Evolutionary conservation across 192 early-diverging fungal genomes (phyloP).

Genomic region (Entomortierella lignicola): DNA sequence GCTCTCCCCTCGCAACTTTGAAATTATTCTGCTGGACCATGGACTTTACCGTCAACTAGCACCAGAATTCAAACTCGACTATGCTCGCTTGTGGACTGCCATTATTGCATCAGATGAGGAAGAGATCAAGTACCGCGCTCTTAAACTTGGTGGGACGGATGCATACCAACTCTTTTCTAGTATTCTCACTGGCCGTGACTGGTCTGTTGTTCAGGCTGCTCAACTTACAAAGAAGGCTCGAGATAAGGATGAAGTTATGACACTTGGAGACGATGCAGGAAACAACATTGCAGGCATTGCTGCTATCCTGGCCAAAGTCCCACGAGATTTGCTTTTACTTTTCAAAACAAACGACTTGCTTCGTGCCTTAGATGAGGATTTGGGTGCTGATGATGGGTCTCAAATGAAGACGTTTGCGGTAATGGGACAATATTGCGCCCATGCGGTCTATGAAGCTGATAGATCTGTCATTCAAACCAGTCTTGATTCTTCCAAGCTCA

Average conservation of each 20-base stretch:
- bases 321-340: conserved; percentile 85
- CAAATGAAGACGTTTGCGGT: conserved; percentile 56
- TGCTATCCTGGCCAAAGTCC: conserved; percentile 84
- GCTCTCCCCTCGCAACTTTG: conserved; percentile 79
- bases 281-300: conserved; percentile 70
- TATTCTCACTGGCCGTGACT: conserved; percentile 85
- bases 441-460: conserved; percentile 43
- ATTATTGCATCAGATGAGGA: conserved; percentile 82
- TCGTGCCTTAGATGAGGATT: conserved; percentile 71
- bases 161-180: conserved; percentile 87
- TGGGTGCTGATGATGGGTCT: conserved; percentile 53
- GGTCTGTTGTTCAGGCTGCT: conserved; percentile 73
- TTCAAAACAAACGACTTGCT: conserved; percentile 95
- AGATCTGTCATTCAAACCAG: conserved; percentile 1
- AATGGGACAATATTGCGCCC: conserved; percentile 51
- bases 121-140: conserved; percentile 71
- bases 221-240: conserved; percentile 60
- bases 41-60: conserved; percentile 88
- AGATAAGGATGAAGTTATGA: conserved; percentile 41
- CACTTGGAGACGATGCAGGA: conserved; percentile 46
- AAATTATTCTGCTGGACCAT: conserved; percentile 89
- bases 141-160: conserved; percentile 76
- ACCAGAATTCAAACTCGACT: conserved; percentile 79
- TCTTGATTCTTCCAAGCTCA: neutral
- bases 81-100: conserved; percentile 90